Conservation (phyloP, 768 basidiomycete species). For the Collybia nuda region DNA sequence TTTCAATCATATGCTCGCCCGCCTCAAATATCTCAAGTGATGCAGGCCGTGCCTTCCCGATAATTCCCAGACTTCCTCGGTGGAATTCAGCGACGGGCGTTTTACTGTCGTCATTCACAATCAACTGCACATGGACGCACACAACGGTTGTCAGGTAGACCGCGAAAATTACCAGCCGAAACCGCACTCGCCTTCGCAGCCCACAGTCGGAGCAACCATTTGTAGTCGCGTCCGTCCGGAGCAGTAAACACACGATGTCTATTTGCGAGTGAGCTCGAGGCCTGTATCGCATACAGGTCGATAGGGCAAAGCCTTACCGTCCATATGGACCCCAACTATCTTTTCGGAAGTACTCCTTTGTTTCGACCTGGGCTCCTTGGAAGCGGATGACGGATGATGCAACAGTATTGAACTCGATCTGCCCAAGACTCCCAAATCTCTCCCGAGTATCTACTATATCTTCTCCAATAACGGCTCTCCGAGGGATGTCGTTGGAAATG, state of each 20-base stretch:
- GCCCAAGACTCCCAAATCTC: conserved; percentile 8
- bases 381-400: conserved; percentile 10
- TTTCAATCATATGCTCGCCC: conserved; percentile 23
- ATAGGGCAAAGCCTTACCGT: conserved; percentile 5
- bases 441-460: conserved; percentile 5
- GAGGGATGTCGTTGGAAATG: conserved; percentile 7
- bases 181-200: conserved; percentile 4
- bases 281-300: not conserved
- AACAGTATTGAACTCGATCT: conserved; percentile 6
- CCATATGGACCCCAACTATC: conserved; percentile 8
- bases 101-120: conserved; percentile 4
- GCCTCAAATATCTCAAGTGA: conserved; percentile 15
- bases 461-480: too few species aligned
- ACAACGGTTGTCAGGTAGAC: too few species aligned
- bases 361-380: conserved; percentile 3
- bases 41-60: conserved; percentile 9
- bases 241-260: conserved; percentile 21
- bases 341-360: conserved; percentile 9
- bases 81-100: conserved; percentile 14
- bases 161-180: too few species aligned
- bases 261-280: not conserved
- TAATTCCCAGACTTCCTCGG: conserved; percentile 10
- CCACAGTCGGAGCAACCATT: conserved; percentile 12
- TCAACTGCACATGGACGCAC: not conserved
- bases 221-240: conserved; percentile 19